Evolutionary conservation across 257 asterid genomes (phyloP).

Genomic region (Nicotiana benthamiana): DNA sequence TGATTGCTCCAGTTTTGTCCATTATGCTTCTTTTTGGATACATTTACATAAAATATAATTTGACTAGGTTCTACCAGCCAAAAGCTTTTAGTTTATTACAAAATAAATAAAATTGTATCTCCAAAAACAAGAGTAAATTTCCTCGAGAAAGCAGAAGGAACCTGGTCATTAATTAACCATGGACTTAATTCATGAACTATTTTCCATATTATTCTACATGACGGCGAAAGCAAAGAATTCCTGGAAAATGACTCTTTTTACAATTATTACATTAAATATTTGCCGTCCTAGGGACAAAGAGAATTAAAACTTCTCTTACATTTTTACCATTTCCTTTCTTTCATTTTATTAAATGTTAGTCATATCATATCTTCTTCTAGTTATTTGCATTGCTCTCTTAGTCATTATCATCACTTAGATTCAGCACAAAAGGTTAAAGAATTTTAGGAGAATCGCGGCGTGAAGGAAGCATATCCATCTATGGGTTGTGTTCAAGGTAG

Average conservation of each 20-base stretch:
- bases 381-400: background rate
- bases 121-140: background rate
- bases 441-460: slow-evolving; percentile 24
- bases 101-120: background rate
- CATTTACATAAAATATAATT: background rate
- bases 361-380: background rate
- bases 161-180: background rate
- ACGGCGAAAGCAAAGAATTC: background rate
- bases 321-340: background rate
- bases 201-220: background rate
- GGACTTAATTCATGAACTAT: background rate
- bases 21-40: background rate
- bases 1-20: background rate
- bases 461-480: background rate
- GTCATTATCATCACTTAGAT: background rate
- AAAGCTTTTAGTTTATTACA: background rate
- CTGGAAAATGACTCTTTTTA: background rate
- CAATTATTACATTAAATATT: background rate
- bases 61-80: background rate
- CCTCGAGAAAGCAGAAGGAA: background rate
- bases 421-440: background rate
- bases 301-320: background rate
- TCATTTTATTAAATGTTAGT: background rate
- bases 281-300: background rate
- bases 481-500: slow-evolving; percentile 58